A percentile compares a stretch with the other conserved stretches of the same genome.
These are phyloP conservation scores for Buddleja alternifolia DNA, from an alignment of 257 asterid species.

Conservation along the genomic window DNA sequence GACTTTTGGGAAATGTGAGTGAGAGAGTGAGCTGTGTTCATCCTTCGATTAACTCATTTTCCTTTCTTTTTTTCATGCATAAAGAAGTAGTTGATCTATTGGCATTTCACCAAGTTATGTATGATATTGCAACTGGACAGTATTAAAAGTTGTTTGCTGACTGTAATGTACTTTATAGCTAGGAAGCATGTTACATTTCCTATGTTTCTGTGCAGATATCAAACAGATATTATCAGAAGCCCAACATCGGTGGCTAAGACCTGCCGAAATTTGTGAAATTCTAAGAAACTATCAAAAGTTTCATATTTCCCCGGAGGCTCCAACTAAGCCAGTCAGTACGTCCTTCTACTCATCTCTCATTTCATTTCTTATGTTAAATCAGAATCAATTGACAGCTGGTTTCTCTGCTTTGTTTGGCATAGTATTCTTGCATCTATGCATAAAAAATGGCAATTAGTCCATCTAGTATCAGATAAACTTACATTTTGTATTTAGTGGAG, in stretches of 20 bases:
- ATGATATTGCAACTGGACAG: constrained; percentile 21
- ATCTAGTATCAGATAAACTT: not conserved
- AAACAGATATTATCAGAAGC: constrained; percentile 78
- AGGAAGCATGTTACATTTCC: constrained; percentile 22
- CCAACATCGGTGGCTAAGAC: constrained; percentile 91
- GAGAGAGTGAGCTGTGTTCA: not conserved
- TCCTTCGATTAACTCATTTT: constrained; percentile 1
- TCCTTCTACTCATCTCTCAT: constrained; percentile 35
- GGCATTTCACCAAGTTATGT: constrained; percentile 9
- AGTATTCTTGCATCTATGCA: constrained; percentile 1
- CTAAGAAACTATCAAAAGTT: constrained; percentile 69
- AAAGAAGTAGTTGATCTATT: not conserved
- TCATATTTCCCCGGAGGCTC: constrained; percentile 80
- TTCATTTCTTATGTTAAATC: not conserved
- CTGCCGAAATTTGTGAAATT: constrained; percentile 93
- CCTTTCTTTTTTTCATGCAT: constrained; percentile 9
- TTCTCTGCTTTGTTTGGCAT: constrained; percentile 17
- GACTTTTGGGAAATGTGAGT: constrained; percentile 7
- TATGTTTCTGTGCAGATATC: constrained; percentile 60
- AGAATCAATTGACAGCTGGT: not conserved
- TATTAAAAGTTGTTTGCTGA: not conserved
- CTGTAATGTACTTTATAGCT: constrained; percentile 10
- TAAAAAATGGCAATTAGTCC: not conserved
- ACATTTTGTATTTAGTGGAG: not conserved
- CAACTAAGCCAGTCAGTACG: constrained; percentile 87